Evolutionary conservation across 2,329 filamentous ascomycete species (phyloP), one percentile per base, ranked within the genome.

Genomic region (Ophiocordyceps unilateralis): DNA sequence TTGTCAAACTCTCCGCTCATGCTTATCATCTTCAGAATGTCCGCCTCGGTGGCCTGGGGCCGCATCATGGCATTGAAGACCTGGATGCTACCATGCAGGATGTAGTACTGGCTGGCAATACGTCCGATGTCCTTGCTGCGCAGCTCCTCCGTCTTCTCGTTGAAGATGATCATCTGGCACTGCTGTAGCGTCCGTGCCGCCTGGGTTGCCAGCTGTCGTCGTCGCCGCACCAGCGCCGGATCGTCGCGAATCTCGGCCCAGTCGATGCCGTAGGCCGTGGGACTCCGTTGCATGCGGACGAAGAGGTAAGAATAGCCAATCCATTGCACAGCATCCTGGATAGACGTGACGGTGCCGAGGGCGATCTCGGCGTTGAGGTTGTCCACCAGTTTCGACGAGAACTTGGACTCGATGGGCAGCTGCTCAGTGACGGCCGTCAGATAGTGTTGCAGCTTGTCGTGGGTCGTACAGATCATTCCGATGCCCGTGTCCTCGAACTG

Each of bases 151-250:
- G 89, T 98, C 17, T 70, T 76, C 55, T 96, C 91, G 50, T 98
- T 95, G 67, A 89, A 98, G 44, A 98, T 91, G 54, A 98, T 91
- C 93, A 98, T 98, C 62, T 98, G 91, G 51, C 85, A 93, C 55
- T 88, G 74, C 55, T 95, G 88, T 38, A 98, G 66, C 5, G 85
- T 83, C 38, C 80, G 73, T 1, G 91, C 91, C 21, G 91, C 91
- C 52, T 93, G 81, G 39, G 93, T 87, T 43, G 91, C 82, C 42
- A 98, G 68, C 49, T 91, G 80, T 3, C 88, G 77, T 42, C 91
- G 77, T 50, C 89, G 74, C 55, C 91, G 82, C 2, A 95, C 86
- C 22, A 98, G 72, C 46, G 78, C 80, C 0, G 87, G 88, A 53
- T 98, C 91, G 51, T 96, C 83, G 26, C 79, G 71, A 43, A 86